These are phyloP conservation scores for Canna indica DNA, from an alignment of 176 grass and related monocot genomes.

Conservation along the genomic window DNA sequence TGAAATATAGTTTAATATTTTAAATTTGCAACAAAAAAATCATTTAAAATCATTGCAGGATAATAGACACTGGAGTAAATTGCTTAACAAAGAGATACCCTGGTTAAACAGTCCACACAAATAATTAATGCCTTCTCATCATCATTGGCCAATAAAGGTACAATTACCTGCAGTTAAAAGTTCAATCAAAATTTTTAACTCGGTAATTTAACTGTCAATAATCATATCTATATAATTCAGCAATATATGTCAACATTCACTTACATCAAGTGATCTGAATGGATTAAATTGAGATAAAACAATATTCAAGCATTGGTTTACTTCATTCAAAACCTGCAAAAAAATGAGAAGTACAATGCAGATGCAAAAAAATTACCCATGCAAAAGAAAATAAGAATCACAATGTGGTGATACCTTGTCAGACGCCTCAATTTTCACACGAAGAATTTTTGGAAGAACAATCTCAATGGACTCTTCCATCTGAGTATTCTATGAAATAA, in stretches of 20 bases:
- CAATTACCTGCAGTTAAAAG: conserved; percentile 49
- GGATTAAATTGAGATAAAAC: conserved; percentile 69
- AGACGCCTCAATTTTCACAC: conserved; percentile 56
- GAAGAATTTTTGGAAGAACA: conserved; percentile 80
- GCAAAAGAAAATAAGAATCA: neutral
- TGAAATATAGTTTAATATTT: no score
- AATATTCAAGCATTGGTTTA: conserved; percentile 56
- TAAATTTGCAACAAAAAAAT: no score
- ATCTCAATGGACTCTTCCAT: conserved; percentile 95
- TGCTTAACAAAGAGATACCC: no score
- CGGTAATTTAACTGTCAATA: neutral
- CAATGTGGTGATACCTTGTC: conserved; percentile 42
- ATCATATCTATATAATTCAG: no score
- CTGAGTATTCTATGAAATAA: conserved; percentile 42
- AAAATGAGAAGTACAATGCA: conserved; percentile 27
- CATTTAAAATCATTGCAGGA: no score
- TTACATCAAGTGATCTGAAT: conserved; percentile 72
- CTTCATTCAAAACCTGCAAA: conserved; percentile 83
- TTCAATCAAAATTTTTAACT: neutral
- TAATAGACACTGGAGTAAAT: no score
- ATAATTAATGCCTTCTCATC: conserved; percentile 92
- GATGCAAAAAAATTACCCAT: neutral
- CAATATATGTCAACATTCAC: neutral
- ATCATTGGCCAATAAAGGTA: conserved; percentile 77
- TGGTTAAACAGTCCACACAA: conserved; percentile 95